A percentile compares a stretch with the other conserved stretches of the same genome.
These are phyloP conservation scores for Podospora pseudoanserina DNA, from an alignment of 495 filamentous ascomycete species.

Conservation along the genomic window DNA sequence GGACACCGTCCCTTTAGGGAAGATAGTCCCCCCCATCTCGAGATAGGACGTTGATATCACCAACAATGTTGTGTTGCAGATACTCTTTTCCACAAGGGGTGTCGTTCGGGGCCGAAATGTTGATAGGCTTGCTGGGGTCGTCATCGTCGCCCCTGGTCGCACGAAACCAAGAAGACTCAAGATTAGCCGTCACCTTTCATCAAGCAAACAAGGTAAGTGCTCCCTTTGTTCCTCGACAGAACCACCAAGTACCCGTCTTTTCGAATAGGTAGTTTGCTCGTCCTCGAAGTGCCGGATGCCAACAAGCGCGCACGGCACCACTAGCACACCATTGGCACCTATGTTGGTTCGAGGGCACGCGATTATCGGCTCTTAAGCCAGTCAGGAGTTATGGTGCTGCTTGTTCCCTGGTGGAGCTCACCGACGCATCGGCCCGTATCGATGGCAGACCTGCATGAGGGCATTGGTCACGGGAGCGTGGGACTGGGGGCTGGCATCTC, in stretches of 20 bases:
- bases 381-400: background rate
- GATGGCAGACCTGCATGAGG: slow-evolving; percentile 12
- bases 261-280: background rate
- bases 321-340: background rate
- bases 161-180: background rate
- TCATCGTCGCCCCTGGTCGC: background rate
- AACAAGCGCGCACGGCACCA: background rate
- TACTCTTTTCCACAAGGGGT: background rate
- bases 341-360: background rate
- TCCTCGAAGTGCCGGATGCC: background rate
- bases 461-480: background rate
- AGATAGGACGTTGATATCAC: background rate
- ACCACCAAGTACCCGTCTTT: background rate
- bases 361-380: background rate
- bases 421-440: slow-evolving; percentile 13
- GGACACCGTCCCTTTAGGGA: background rate
- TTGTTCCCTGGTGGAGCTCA: background rate
- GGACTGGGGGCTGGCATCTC: background rate
- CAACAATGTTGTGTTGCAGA: background rate
- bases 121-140: background rate
- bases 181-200: background rate
- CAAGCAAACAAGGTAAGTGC: background rate
- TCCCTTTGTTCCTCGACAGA: background rate
- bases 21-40: background rate
- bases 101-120: background rate